Evolutionary conservation across 2,329 filamentous ascomycete species (phyloP).

Genomic region (Neofusicoccum parvum): DNA sequence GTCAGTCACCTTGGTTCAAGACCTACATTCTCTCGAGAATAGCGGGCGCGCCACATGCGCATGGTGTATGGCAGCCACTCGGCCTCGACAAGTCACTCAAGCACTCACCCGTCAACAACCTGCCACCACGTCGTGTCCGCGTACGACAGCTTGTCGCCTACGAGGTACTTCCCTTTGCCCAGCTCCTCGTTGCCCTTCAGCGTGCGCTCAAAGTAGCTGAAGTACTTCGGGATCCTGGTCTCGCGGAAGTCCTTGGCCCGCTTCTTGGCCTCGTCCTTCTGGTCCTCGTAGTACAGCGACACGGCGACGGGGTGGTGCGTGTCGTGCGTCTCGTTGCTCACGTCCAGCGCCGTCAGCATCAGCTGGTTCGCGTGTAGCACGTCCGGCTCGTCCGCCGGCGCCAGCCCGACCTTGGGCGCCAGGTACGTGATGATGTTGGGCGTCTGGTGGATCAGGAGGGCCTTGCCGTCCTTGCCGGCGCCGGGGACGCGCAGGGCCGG

Average conservation of each 20-base stretch:
- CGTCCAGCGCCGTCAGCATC: slow-evolving; percentile 69
- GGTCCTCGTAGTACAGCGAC: slow-evolving; percentile 70
- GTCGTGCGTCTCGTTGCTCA: slow-evolving; percentile 73
- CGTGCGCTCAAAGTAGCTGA: slow-evolving; percentile 70
- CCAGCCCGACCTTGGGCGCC: slow-evolving; percentile 50
- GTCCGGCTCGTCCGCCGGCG: slow-evolving; percentile 43
- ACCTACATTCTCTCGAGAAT: neutral
- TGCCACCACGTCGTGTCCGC: slow-evolving; percentile 76
- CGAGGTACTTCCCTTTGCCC: slow-evolving; percentile 64
- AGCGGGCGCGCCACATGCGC: neutral
- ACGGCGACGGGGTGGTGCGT: slow-evolving; percentile 71
- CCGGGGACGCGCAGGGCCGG: slow-evolving; percentile 61
- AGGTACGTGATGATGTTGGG: slow-evolving; percentile 75
- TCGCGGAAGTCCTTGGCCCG: slow-evolving; percentile 61
- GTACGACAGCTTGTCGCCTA: slow-evolving; percentile 66
- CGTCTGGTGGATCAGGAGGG: slow-evolving; percentile 67
- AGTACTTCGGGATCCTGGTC: slow-evolving; percentile 69
- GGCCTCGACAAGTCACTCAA: neutral
- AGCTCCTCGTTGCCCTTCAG: slow-evolving; percentile 60
- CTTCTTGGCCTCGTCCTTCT: slow-evolving; percentile 66
- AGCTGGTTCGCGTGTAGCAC: slow-evolving; percentile 65
- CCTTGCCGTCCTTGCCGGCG: slow-evolving; percentile 54
- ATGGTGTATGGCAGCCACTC: neutral
- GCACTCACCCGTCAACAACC: slow-evolving; percentile 50
- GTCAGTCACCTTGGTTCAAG: slow-evolving; percentile 27